A percentile compares a stretch with the other conserved stretches of the same genome.
Conservation (phyloP, 768 basidiomycete genomes). For the Leccinum subgranulosum region DNA sequence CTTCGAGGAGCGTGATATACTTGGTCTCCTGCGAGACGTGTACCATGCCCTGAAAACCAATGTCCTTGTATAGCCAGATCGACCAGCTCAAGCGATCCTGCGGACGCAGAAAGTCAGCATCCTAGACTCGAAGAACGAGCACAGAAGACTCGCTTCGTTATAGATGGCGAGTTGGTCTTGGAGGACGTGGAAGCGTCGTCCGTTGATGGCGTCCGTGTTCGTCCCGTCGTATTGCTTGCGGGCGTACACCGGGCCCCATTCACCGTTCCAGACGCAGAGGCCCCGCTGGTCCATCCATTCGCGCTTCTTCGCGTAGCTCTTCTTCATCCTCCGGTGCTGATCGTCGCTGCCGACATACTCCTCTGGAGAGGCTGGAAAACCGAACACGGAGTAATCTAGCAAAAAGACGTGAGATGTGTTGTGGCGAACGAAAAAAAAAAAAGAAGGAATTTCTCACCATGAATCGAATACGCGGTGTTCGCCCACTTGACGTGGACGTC, state of each 20-base stretch:
- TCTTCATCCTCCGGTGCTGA: conserved; percentile 48
- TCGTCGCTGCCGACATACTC: conserved; percentile 49
- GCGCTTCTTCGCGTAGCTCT: conserved; percentile 70
- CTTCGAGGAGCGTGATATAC: conserved; percentile 65
- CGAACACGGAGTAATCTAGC: conserved; percentile 43
- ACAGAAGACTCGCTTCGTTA: conserved; percentile 32
- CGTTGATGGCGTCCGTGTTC: conserved; percentile 64
- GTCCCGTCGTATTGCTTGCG: conserved; percentile 56
- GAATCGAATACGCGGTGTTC: conserved; percentile 75
- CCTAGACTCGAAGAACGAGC: not conserved
- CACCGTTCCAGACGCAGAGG: conserved; percentile 75
- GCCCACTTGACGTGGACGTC: conserved; percentile 59
- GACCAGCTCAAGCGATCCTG: conserved; percentile 72
- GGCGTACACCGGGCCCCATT: conserved; percentile 83
- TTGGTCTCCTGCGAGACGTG: conserved; percentile 64
- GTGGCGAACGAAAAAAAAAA: not conserved
- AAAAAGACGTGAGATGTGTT: not conserved
- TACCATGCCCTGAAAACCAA: conserved; percentile 86
- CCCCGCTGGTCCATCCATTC: conserved; percentile 71
- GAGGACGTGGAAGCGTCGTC: conserved; percentile 59
- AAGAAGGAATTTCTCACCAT: conserved; percentile 40
- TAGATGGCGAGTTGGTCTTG: conserved; percentile 75
- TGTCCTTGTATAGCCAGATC: conserved; percentile 87
- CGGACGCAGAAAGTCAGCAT: not conserved
- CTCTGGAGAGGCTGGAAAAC: conserved; percentile 62